Conservation (phyloP, 2,329 filamentous ascomycete species). For the Sclerotinia sclerotiorum region DNA sequence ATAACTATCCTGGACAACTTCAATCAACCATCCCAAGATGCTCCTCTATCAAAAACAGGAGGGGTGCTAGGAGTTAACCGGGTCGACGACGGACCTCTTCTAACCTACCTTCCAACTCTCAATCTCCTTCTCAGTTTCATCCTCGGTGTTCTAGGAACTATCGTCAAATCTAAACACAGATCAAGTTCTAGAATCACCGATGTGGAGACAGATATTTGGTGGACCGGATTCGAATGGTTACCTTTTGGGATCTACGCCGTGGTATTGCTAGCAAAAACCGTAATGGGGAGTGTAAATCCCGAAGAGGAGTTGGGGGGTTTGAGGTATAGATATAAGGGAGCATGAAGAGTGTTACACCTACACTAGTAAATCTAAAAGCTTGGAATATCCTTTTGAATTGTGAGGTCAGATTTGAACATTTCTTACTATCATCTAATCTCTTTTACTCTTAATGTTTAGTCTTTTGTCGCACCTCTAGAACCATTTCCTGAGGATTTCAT, state of each 20-base stretch:
- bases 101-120: slow-evolving; percentile 58
- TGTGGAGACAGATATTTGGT: slow-evolving; percentile 33
- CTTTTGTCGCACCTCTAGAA: not conserved
- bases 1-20: slow-evolving; percentile 49
- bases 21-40: not conserved
- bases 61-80: not conserved
- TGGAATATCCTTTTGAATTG: not conserved
- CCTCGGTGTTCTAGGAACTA: slow-evolving; percentile 47
- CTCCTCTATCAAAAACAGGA: not conserved
- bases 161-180: slow-evolving; percentile 25
- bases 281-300: slow-evolving; percentile 69
- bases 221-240: slow-evolving; percentile 50
- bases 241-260: slow-evolving; percentile 60
- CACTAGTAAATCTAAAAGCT: not conserved
- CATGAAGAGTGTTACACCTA: slow-evolving; percentile 42
- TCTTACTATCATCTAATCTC: not conserved
- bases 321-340: slow-evolving; percentile 67
- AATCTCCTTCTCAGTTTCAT: slow-evolving; percentile 59
- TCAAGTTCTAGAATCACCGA: slow-evolving; percentile 27
- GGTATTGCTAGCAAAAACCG: slow-evolving; percentile 60
- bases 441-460: not conserved
- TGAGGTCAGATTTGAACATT: not conserved
- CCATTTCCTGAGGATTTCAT: not conserved
- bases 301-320: slow-evolving; percentile 59
- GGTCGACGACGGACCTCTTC: slow-evolving; percentile 48